Percentiles rank a stretch among this genome's conserved stretches.
Conservation (phyloP, 805 yeast genomes). For the Candida xiaguanensis region DNA sequence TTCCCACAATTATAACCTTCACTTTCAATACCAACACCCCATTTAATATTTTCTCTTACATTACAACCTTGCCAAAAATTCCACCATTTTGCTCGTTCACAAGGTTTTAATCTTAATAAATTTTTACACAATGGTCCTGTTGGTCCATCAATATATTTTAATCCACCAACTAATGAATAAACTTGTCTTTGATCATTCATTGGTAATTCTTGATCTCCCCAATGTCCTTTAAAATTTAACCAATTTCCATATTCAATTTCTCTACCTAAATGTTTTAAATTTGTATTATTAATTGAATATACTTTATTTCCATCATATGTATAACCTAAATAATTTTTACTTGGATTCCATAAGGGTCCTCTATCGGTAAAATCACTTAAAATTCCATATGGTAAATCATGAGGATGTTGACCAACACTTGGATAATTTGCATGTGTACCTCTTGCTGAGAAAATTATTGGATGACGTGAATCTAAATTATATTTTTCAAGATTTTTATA, state of each 20-base stretch:
- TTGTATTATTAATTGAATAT: conserved; percentile 38
- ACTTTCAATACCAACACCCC: conserved; percentile 86
- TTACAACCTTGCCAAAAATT: conserved; percentile 82
- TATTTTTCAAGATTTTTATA: conserved; percentile 73
- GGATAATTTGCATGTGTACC: conserved; percentile 98
- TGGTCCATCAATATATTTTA: conserved; percentile 92
- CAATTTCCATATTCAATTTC: conserved; percentile 62
- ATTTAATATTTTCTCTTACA: conserved; percentile 64
- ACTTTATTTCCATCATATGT: conserved; percentile 62
- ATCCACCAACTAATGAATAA: conserved; percentile 80
- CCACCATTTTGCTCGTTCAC: conserved; percentile 92
- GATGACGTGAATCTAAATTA: conserved; percentile 43
- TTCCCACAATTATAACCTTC: conserved; percentile 84
- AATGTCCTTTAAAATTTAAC: conserved; percentile 76
- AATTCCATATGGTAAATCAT: conserved; percentile 90
- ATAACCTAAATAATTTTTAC: conserved; percentile 76
- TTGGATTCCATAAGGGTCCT: conserved; percentile 95
- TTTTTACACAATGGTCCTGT: conserved; percentile 83
- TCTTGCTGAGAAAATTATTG: conserved; percentile 83
- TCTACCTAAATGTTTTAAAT: conserved; percentile 47
- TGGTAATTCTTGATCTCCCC: conserved; percentile 82
- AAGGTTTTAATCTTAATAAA: conserved; percentile 62
- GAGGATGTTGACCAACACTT: conserved; percentile 93
- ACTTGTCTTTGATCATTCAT: conserved; percentile 74
- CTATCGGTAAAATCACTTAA: conserved; percentile 91